Percentiles rank a stretch among this genome's conserved stretches.
Conservation (phyloP, 2,329 filamentous ascomycete genomes). For the Domatiomyces globalis region DNA sequence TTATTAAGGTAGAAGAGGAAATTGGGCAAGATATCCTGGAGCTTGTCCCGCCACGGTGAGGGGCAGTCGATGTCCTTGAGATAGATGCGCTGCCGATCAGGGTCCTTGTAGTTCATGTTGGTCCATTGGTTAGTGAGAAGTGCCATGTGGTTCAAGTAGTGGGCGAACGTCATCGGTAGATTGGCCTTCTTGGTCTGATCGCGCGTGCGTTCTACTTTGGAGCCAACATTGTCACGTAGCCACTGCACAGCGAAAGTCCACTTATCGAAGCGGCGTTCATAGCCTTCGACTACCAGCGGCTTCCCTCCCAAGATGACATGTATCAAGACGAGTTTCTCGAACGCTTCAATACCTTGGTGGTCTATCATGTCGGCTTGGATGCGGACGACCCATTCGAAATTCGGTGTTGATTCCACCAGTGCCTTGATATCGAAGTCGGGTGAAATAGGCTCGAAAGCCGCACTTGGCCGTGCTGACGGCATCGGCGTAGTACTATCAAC, state of each 20-base stretch:
- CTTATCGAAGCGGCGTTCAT: constrained; percentile 59
- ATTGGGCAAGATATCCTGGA: constrained; percentile 64
- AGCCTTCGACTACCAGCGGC: constrained; percentile 82
- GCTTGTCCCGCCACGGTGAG: constrained; percentile 64
- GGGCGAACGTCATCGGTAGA: constrained; percentile 71
- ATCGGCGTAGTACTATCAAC: constrained; percentile 33
- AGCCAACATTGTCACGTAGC: constrained; percentile 64
- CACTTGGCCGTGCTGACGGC: constrained; percentile 66
- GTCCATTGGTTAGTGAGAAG: constrained; percentile 73
- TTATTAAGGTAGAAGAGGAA: constrained; percentile 86
- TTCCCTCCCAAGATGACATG: constrained; percentile 77
- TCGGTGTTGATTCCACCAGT: constrained; percentile 63
- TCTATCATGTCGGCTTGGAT: constrained; percentile 68
- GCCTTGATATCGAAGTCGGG: constrained; percentile 65
- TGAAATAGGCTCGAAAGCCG: constrained; percentile 81
- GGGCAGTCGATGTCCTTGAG: constrained; percentile 96
- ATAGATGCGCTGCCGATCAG: constrained; percentile 73
- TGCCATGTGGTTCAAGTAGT: constrained; percentile 80
- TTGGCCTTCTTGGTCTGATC: constrained; percentile 61
- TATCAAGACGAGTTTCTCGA: constrained; percentile 70
- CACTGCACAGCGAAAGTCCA: constrained; percentile 68
- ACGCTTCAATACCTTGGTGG: constrained; percentile 58
- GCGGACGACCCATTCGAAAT: constrained; percentile 75
- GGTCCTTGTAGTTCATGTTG: constrained; percentile 59
- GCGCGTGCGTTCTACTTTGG: constrained; percentile 61